Evolutionary conservation across 2,329 filamentous ascomycete genomes (phyloP), one percentile per base, ranked within the genome.

Genomic region (Leptographium lundbergii): DNA sequence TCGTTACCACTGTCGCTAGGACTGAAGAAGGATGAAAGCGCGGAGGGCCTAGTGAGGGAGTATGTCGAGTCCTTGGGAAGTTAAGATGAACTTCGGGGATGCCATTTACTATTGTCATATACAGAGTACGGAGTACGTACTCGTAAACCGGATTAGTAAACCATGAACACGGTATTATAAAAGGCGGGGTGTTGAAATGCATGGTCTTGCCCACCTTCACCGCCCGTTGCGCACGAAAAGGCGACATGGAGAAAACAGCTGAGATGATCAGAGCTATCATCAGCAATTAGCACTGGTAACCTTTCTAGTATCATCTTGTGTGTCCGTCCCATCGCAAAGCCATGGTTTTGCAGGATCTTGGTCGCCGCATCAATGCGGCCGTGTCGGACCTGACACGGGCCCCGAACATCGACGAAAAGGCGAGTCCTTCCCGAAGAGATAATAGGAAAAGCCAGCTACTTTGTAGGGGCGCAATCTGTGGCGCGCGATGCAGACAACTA

Each of bases 321-420:
- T 29, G 29, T 5, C 51, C 42, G 29, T 32, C 52, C 58, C 14
- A 42, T 24, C 36, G 32, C 51, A 39, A 56, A 47, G 54, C 69
- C 71, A 99, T 99, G 94, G 94, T 99, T 81, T 88, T 99, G 70
- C 91, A 96, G 85, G 94, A 99, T 82, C 84, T 99, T 61, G 94
- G 94, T 67, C 91, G 92, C 80, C 94, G 94, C 77, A 97, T 99
- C 74, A 97, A 96, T 77, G 84, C 90, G 79, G 94, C 94, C 68
- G 89, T 99, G 76, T 88, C 86, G 63, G 92, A 96, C 76, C 81
- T 97, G 68, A 96, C 92, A 61, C 82, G 92, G 69, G 90, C 94
- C 60, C 88, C 85, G 65, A 96, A 95, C 69, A 84, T 97, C 66
- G 92, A 97, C 71, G 94, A 99, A 77, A 97, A 97, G 86, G 90